Conservation (phyloP, 768 basidiomycete species). For the Podaxis sp. region DNA sequence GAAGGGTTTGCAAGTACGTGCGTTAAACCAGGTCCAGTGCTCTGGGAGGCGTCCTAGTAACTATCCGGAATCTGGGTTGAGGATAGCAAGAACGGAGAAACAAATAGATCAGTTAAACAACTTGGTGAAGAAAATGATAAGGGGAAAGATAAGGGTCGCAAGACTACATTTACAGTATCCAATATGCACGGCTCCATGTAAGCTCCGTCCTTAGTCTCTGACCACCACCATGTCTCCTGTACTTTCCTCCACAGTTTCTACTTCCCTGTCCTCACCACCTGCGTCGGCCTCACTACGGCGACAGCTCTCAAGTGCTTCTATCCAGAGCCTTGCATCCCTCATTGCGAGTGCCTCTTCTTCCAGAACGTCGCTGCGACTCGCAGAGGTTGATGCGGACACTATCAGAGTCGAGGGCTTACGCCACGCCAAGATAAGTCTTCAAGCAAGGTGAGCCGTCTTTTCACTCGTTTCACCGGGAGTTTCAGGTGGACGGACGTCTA, state of each 20-base stretch:
- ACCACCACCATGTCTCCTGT: slow-evolving; percentile 16
- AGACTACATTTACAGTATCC: neutral
- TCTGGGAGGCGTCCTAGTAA: too few species aligned
- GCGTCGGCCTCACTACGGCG: slow-evolving; percentile 18
- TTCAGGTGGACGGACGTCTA: slow-evolving; percentile 34
- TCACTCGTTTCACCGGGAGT: slow-evolving; percentile 30
- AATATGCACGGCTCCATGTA: neutral
- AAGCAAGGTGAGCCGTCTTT: slow-evolving; percentile 64
- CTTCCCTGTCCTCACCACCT: slow-evolving; percentile 5
- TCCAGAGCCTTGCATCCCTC: slow-evolving; percentile 32
- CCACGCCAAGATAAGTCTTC: slow-evolving; percentile 54
- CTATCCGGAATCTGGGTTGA: neutral
- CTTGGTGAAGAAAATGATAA: neutral
- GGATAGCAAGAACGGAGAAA: neutral
- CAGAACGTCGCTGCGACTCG: slow-evolving; percentile 34
- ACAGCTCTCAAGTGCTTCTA: slow-evolving; percentile 33
- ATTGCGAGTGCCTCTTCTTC: slow-evolving; percentile 31
- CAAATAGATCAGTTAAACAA: neutral
- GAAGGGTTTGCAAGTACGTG: too few species aligned
- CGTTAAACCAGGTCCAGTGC: too few species aligned
- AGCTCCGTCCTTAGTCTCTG: slow-evolving; percentile 15
- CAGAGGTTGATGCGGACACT: slow-evolving; percentile 38
- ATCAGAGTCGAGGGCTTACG: slow-evolving; percentile 59
- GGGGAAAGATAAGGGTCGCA: neutral
- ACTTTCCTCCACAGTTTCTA: slow-evolving; percentile 1